phyloP scores from a whole-genome alignment of 352 stramenopile species.

The Phytopythium oedochilum region DNA sequence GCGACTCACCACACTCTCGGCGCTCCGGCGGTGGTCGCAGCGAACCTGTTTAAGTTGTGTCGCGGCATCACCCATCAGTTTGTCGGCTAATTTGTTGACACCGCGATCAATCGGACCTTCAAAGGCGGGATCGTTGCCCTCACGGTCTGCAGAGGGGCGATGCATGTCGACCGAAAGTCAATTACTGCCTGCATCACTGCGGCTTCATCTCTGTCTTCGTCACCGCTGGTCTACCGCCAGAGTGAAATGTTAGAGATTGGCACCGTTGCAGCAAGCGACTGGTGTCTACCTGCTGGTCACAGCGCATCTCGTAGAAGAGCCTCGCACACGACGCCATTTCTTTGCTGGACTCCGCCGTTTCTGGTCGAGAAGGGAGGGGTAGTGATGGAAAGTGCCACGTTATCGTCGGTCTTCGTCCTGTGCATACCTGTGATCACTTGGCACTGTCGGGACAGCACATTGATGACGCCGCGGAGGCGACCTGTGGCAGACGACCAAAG shows the following conservation, averaged over 20 bases:
- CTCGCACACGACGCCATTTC: not conserved
- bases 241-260: not conserved
- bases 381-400: too few species aligned
- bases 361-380: too few species aligned
- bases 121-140: constrained; percentile 50
- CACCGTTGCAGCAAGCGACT: too few species aligned
- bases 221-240: not conserved
- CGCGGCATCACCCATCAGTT: too few species aligned
- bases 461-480: constrained; percentile 30
- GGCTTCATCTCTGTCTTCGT: not conserved
- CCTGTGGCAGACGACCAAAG: constrained; percentile 10
- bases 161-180: constrained; percentile 46
- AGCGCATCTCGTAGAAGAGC: not conserved
- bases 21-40: constrained; percentile 67
- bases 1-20: constrained; percentile 39
- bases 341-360: constrained; percentile 18
- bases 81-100: too few species aligned
- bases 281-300: not conserved
- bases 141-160: constrained; percentile 56
- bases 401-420: too few species aligned
- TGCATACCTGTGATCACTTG: constrained; percentile 47
- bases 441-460: constrained; percentile 45
- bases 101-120: constrained; percentile 34
- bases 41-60: constrained; percentile 43
- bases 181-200: constrained; percentile 26